Conservation (phyloP, 345 rosid species). For the Firmiana major region DNA sequence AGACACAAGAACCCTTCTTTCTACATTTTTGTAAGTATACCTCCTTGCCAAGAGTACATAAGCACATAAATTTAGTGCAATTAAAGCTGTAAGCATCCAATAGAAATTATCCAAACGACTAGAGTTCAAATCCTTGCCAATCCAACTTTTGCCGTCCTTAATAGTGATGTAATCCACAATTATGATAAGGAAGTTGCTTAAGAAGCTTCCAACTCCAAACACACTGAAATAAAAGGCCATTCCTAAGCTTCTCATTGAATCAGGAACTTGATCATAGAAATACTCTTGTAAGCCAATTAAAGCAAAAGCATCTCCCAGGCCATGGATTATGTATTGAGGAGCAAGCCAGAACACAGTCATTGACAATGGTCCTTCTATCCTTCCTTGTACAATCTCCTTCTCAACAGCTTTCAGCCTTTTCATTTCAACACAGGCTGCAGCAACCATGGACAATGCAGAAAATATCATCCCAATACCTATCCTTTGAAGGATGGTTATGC, state of each 20-base stretch:
- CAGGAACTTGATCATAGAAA: slow-evolving; percentile 68
- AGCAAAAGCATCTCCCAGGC: slow-evolving; percentile 51
- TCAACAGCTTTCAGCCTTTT: slow-evolving; percentile 29
- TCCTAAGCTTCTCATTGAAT: slow-evolving; percentile 63
- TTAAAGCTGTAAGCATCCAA: slow-evolving; percentile 48
- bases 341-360: slow-evolving; percentile 43
- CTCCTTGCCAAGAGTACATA: slow-evolving; percentile 32
- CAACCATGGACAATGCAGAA: slow-evolving; percentile 31
- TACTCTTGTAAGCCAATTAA: slow-evolving; percentile 64
- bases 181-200: slow-evolving; percentile 41
- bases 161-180: slow-evolving; percentile 31
- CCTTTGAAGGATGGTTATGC: slow-evolving; percentile 46
- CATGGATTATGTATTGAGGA: slow-evolving; percentile 47
- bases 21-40: slow-evolving; percentile 45
- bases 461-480: slow-evolving; percentile 49
- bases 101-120: slow-evolving; percentile 54
- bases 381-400: slow-evolving; percentile 3
- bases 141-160: slow-evolving; percentile 34
- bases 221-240: slow-evolving; percentile 56
- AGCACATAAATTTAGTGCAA: slow-evolving; percentile 24
- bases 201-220: slow-evolving; percentile 45
- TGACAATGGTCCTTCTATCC: slow-evolving; percentile 10
- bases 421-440: slow-evolving; percentile 43
- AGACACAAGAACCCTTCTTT: slow-evolving; percentile 6
- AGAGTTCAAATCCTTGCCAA: slow-evolving; percentile 50